Conservation (phyloP, 1,139 yeast genomes). For the Candida tropicalis region DNA sequence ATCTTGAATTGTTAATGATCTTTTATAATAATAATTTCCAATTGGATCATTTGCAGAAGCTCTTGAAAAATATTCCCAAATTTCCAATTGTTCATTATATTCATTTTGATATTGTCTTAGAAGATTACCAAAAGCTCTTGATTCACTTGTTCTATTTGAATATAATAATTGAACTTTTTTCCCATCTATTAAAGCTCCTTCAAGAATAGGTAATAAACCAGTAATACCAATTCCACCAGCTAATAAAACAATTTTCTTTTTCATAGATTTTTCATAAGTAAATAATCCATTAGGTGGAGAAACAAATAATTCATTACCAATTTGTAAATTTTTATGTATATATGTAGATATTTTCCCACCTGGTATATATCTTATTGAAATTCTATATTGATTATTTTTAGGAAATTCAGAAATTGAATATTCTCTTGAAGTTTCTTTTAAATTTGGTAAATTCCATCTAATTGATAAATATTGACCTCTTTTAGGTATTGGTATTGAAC, state of each 20-base stretch:
- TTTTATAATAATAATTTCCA: conserved; percentile 8
- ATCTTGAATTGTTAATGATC: conserved; percentile 17
- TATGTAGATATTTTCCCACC: conserved; percentile 55
- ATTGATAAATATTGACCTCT: conserved; percentile 68
- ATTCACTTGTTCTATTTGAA: conserved; percentile 28
- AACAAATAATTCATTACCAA: conserved; percentile 48
- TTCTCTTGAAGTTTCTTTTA: conserved; percentile 47
- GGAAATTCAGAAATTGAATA: conserved; percentile 50
- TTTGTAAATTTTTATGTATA: conserved; percentile 49
- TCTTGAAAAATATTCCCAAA: conserved; percentile 26
- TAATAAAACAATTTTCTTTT: conserved; percentile 45
- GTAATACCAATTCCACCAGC: conserved; percentile 74
- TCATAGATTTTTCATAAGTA: conserved; percentile 25
- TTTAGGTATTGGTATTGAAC: conserved; percentile 32
- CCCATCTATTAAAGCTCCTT: conserved; percentile 34
- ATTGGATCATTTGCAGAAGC: conserved; percentile 12
- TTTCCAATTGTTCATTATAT: conserved; percentile 21
- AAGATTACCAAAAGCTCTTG: conserved; percentile 32
- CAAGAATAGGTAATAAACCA: conserved; percentile 57
- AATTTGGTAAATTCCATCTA: conserved; percentile 42
- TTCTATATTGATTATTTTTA: conserved; percentile 42
- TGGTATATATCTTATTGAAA: conserved; percentile 50
- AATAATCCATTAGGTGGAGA: conserved; percentile 60
- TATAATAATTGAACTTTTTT: conserved; percentile 30
- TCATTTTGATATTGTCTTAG: conserved; percentile 21